Evolutionary conservation across 306 rosid genomes (phyloP), one percentile per base, ranked within the genome.

Genomic region (Cucurbita pepo): DNA sequence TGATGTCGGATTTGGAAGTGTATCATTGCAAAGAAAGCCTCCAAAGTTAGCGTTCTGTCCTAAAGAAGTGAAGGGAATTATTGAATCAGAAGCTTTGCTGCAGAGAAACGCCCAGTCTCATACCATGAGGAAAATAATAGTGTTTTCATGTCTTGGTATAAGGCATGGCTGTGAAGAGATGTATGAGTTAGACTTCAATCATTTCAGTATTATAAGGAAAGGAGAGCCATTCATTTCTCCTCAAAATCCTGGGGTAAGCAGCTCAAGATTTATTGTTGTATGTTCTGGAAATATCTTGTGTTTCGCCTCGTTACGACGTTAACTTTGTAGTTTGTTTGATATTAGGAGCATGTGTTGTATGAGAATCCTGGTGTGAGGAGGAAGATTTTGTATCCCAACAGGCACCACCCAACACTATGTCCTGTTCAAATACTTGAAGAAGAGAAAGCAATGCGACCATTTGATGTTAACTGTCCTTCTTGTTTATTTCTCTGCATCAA

Each of bases 121-220:
- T 80, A 92, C 97, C 19, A 64, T 82, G 71, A 89, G 96, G 84
- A 92, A 92, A 83, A 86, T 92, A 38, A 75, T 92, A 72, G 92
- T 89, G 77, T 92, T 92, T 80, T 87, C 95, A 77, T 85, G 90
- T 72, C 96, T 92, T 78, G 95, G 96, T 21, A 85, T 84, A 81
- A 86, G 96, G 79, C 95, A 92, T 72, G 96, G 95, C 9, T 86
- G 92, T 78, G 97, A 89, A 69, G 97, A 92, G 69, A 85, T 92
- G 77, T 80, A 85, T 21, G 97, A 92, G 75, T 79, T 92, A 72
- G 85, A 88, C 83, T 86, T 89, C 69, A 89, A 83, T 69, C 96
- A 92, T 77, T 92, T 89, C 77, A 86, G 85, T 81, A 85, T 92
- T 78, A 61, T 88, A 76, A 85, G 81, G 69, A 92, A 88, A 83